Evolutionary conservation across 192 early-diverging fungal species (phyloP).

Genomic region (Rhizophagus clarus): DNA sequence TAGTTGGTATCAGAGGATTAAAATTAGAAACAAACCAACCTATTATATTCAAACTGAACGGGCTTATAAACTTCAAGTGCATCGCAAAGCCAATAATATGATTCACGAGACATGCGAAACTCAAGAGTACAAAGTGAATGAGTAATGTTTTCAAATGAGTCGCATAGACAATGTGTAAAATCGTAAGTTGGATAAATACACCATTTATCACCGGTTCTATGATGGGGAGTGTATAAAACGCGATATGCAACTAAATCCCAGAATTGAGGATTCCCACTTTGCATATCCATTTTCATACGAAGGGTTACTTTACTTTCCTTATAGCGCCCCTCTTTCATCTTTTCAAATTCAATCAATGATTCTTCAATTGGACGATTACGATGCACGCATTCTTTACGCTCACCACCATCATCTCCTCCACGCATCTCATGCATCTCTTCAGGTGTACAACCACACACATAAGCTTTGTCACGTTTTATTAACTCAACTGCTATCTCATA

Average conservation of each 20-base stretch:
- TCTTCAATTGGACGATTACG: slow-evolving; percentile 91
- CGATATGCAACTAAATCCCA: slow-evolving; percentile 99
- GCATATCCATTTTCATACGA: slow-evolving; percentile 99
- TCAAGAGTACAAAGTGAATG: slow-evolving; percentile 99
- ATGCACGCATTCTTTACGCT: slow-evolving; percentile 87
- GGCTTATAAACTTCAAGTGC: slow-evolving; percentile 99
- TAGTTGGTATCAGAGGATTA: too few relatives aligned
- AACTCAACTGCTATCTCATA: slow-evolving; percentile 94
- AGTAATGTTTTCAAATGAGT: slow-evolving; percentile 99
- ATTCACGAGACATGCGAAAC: slow-evolving; percentile 89
- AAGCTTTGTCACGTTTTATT: slow-evolving; percentile 87
- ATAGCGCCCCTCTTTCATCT: slow-evolving; percentile 99
- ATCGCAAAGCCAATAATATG: slow-evolving; percentile 99
- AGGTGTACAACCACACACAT: slow-evolving; percentile 84
- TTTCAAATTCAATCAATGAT: slow-evolving; percentile 90
- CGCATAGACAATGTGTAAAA: slow-evolving; percentile 97
- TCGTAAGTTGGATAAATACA: slow-evolving; percentile 99
- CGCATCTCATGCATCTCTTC: slow-evolving; percentile 91
- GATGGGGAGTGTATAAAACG: slow-evolving; percentile 87
- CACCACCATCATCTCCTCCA: slow-evolving; percentile 87
- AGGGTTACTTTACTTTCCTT: slow-evolving; percentile 86
- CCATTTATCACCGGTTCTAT: slow-evolving; percentile 92
- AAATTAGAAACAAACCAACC: slow-evolving; percentile 32
- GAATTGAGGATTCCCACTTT: slow-evolving; percentile 97
- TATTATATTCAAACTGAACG: slow-evolving; percentile 99